These are phyloP conservation scores for Debaryomyces fabryi DNA, from an alignment of 1,139 yeast species.

Conservation along the genomic window DNA sequence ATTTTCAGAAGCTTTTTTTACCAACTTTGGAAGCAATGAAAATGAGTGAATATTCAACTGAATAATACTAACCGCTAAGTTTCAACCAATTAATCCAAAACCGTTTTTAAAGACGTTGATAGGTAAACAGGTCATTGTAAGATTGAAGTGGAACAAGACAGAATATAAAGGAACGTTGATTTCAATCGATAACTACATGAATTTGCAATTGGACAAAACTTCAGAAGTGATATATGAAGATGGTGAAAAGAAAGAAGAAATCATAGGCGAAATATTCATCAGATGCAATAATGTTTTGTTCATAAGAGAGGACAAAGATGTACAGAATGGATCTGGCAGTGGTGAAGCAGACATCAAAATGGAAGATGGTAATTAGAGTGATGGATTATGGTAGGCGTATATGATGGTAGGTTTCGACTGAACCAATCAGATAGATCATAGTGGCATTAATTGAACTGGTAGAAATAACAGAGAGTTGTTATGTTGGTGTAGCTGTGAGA, in stretches of 20 bases:
- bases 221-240: slow-evolving; percentile 58
- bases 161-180: slow-evolving; percentile 82
- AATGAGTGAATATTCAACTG: neutral
- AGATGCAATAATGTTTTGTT: slow-evolving; percentile 81
- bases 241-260: slow-evolving; percentile 48
- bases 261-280: slow-evolving; percentile 80
- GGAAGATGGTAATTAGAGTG: slow-evolving; percentile 8
- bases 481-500: neutral
- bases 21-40: neutral
- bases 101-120: slow-evolving; percentile 81
- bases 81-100: slow-evolving; percentile 84
- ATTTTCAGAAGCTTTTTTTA: neutral
- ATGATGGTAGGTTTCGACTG: neutral
- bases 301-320: slow-evolving; percentile 43
- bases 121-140: slow-evolving; percentile 73
- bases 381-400: neutral
- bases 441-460: neutral
- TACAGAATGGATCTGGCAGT: neutral
- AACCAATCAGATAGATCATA: neutral
- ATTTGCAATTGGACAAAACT: slow-evolving; percentile 73
- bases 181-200: slow-evolving; percentile 93
- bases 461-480: neutral
- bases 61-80: slow-evolving; percentile 34
- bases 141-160: slow-evolving; percentile 90
- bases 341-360: slow-evolving; percentile 20